Base-by-base conservation (phyloP, 257 asterid genomes). In the Solanum okadae region DNA sequence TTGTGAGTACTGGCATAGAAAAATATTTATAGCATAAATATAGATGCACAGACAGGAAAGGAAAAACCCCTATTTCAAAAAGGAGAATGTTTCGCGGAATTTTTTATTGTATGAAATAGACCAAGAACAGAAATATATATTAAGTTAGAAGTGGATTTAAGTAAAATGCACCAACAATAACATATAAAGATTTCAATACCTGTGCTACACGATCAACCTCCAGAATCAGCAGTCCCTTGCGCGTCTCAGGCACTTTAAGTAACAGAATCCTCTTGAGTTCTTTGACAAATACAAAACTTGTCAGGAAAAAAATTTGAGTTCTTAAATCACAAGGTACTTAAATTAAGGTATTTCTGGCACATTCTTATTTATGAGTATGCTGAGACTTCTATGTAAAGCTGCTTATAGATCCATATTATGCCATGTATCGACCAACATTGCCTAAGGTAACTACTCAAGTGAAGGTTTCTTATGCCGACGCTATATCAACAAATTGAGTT, bases 151-250 rank as follows among this genome's bases (percentile, higher is more conserved):
- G 56, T 33, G 70, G 35, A 37, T 42, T 14, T 14, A 42, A 7
- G 84, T 65, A 78, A 42, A 42, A 78, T 27, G 25, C 25, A 78
- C 63, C 37, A 25, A 42, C 14, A 42, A 78, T 42, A 78, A 16
- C 33, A 31, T 49, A 46, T 20, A 86, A 46, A 46, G 87, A 65
- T 16, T 61, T 77, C 73, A 96, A 93, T 91, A 96, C 99, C 91
- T 89, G 95, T 89, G 98, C 93, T 84, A 96, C 99, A 87, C 99
- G 95, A 71, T 95, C 98, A 76, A 97, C 89, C 93, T 97, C 99
- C 84, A 93, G 89, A 91, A 92, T 94, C 91, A 97, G 91, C 68
- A 97, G 90, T 84, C 91, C 93, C 90, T 94, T 95, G 82, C 98
- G 95, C 8, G 95, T 94, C 90, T 96, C 99, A 2, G 99, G 99